Percentiles rank a stretch among this genome's conserved stretches.
Evolutionary conservation across 23 red algal genomes (phyloP).

Genomic region (Agarophyton chilense): DNA sequence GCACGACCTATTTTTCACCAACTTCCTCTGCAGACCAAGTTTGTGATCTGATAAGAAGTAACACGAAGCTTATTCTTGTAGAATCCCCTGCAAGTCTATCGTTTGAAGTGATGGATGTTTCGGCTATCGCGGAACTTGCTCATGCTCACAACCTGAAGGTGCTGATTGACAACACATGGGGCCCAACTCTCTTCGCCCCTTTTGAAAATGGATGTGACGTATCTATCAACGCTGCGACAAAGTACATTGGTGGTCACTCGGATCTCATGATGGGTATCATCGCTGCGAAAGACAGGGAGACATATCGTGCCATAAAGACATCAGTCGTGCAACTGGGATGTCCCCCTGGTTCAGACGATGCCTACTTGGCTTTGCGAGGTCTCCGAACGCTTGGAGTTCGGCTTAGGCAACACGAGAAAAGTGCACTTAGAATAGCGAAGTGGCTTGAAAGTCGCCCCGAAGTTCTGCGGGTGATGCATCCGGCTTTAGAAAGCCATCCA

Average conservation of each 20-base stretch:
- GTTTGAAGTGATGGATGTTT: constrained; percentile 95
- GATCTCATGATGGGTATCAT: constrained; percentile 98
- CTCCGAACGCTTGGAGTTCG: constrained; percentile 89
- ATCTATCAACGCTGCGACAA: constrained; percentile 95
- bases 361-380: constrained; percentile 94
- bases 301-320: constrained; percentile 86
- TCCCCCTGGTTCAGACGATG: constrained; percentile 95
- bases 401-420: constrained; percentile 84
- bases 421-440: constrained; percentile 64
- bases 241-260: constrained; percentile 98
- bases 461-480: constrained; percentile 91
- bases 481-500: constrained; percentile 86
- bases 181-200: constrained; percentile 84
- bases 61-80: constrained; percentile 83
- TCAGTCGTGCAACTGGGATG: constrained; percentile 91
- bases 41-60: constrained; percentile 46
- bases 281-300: constrained; percentile 64
- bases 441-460: constrained; percentile 91
- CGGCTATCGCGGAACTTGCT: constrained; percentile 74
- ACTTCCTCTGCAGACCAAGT: constrained; percentile 49
- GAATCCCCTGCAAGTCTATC: constrained; percentile 89
- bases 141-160: constrained; percentile 78
- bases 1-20: constrained; percentile 90
- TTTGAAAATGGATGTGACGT: constrained; percentile 91
- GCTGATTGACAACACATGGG: constrained; percentile 96